Evolutionary conservation across 2,329 filamentous ascomycete species (phyloP).

Genomic region (Sclerotinia sclerotiorum): DNA sequence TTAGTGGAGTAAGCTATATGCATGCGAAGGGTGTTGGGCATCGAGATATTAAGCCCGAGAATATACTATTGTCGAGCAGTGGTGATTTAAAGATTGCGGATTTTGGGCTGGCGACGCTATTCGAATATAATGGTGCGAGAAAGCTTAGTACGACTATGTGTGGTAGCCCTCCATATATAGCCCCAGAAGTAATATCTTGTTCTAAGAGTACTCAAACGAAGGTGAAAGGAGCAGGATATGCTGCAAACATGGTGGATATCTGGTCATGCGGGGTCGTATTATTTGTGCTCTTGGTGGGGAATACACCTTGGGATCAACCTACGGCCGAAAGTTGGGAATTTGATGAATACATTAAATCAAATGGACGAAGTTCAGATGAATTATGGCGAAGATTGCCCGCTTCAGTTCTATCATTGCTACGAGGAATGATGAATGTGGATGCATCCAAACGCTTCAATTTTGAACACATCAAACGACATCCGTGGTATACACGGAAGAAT

Average conservation of each 20-base stretch:
- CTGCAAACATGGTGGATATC: conserved; percentile 81
- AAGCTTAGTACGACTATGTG: conserved; percentile 88
- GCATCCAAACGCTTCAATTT: conserved; percentile 76
- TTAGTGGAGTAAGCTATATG: conserved; percentile 90
- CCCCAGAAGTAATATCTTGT: conserved; percentile 78
- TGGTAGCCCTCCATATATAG: conserved; percentile 95
- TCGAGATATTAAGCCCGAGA: conserved; percentile 90
- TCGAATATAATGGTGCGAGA: conserved; percentile 79
- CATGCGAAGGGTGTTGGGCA: conserved; percentile 95
- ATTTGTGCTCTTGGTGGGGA: conserved; percentile 91
- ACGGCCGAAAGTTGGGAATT: conserved; percentile 86
- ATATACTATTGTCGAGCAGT: conserved; percentile 81
- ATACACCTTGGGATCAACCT: conserved; percentile 97
- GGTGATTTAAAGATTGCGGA: conserved; percentile 93
- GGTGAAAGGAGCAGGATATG: conserved; percentile 61
- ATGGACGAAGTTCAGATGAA: conserved; percentile 79
- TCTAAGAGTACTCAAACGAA: conserved; percentile 47
- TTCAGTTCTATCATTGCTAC: conserved; percentile 75
- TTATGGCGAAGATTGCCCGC: conserved; percentile 78
- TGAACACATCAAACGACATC: conserved; percentile 81
- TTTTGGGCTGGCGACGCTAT: conserved; percentile 93
- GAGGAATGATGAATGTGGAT: conserved; percentile 90
- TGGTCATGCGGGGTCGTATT: conserved; percentile 99
- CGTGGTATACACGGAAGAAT: conserved; percentile 89
- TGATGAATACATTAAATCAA: conserved; percentile 77